Evolutionary conservation across 1,284 basidiomycete species (phyloP).

Genomic region (Hypsizygus ulmarius): DNA sequence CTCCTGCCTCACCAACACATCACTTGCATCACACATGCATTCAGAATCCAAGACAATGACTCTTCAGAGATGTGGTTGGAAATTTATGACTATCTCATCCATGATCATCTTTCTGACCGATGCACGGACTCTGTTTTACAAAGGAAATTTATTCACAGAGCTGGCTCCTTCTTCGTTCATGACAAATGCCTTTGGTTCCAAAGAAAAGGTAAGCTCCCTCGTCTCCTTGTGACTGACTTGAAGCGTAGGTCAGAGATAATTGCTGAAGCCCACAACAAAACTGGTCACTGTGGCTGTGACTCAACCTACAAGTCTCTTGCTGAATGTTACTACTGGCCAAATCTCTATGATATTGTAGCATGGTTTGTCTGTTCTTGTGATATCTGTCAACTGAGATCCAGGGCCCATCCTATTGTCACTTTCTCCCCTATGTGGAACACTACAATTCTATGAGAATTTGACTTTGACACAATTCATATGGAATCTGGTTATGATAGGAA

Average conservation of each 20-base stretch:
- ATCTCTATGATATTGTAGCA: conserved; percentile 29
- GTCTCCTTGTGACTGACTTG: conserved; percentile 17
- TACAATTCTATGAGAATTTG: conserved; percentile 23
- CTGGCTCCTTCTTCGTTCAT: conserved; percentile 19
- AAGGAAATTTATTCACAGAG: conserved; percentile 12
- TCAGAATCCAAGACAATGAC: conserved; percentile 16
- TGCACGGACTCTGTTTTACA: conserved; percentile 5
- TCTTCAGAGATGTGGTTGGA: conserved; percentile 12
- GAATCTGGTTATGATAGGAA: conserved; percentile 16
- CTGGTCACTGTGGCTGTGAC: conserved; percentile 29
- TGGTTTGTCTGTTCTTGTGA: conserved; percentile 27
- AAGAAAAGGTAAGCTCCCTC: conserved; percentile 10
- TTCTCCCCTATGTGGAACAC: conserved; percentile 23
- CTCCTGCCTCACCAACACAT: neutral
- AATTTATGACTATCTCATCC: conserved; percentile 10
- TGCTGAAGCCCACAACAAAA: conserved; percentile 21
- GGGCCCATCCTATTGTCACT: conserved; percentile 11
- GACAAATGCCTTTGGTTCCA: conserved; percentile 17
- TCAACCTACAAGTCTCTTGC: conserved; percentile 22
- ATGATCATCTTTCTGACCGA: conserved; percentile 7
- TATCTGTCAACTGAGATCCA: too few relatives aligned
- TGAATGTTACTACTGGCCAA: conserved; percentile 30
- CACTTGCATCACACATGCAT: conserved; percentile 9
- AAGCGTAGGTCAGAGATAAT: conserved; percentile 16
- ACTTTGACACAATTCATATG: conserved; percentile 31